phyloP scores from a whole-genome alignment of 371 early-diverging fungal genomes.

The Mortierella sp. region DNA sequence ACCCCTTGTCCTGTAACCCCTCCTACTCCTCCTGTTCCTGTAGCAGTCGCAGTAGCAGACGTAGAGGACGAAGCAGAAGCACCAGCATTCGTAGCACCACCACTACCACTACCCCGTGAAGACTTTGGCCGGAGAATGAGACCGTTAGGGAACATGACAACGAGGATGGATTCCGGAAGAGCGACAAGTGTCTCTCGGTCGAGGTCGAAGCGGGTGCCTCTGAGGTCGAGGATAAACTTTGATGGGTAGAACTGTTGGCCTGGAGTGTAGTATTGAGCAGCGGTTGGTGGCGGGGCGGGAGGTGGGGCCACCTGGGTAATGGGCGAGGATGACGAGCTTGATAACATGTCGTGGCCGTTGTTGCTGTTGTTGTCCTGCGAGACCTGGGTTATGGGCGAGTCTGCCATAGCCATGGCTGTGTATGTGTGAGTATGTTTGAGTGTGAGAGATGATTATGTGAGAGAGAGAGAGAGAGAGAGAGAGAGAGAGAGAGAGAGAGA shows the following conservation, averaged over 20 bases:
- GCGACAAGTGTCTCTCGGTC: conserved; percentile 81
- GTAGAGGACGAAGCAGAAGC: not conserved
- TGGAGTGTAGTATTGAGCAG: conserved; percentile 23
- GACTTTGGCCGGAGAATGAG: conserved; percentile 61
- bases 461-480: too few relatives aligned
- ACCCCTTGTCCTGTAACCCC: conserved; percentile 52
- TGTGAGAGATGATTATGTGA: too few relatives aligned
- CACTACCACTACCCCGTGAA: conserved; percentile 5
- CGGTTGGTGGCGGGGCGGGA: conserved; percentile 21
- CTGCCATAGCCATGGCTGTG: conserved; percentile 17
- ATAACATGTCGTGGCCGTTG: not conserved
- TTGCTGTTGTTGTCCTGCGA: conserved; percentile 38
- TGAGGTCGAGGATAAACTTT: conserved; percentile 74
- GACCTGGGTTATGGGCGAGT: conserved; percentile 55
- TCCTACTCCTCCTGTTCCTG: conserved; percentile 25
- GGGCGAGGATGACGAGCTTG: conserved; percentile 23
- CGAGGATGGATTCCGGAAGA: conserved; percentile 82
- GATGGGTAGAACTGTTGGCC: conserved; percentile 62
- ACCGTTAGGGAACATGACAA: conserved; percentile 90
- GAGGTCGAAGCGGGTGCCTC: conserved; percentile 79
- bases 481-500: too few relatives aligned
- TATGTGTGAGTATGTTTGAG: not conserved
- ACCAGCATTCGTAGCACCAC: not conserved
- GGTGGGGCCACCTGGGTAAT: conserved; percentile 10
- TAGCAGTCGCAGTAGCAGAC: conserved; percentile 21